Conservation (phyloP, 805 yeast species). For the Barnettozyma sp. region DNA sequence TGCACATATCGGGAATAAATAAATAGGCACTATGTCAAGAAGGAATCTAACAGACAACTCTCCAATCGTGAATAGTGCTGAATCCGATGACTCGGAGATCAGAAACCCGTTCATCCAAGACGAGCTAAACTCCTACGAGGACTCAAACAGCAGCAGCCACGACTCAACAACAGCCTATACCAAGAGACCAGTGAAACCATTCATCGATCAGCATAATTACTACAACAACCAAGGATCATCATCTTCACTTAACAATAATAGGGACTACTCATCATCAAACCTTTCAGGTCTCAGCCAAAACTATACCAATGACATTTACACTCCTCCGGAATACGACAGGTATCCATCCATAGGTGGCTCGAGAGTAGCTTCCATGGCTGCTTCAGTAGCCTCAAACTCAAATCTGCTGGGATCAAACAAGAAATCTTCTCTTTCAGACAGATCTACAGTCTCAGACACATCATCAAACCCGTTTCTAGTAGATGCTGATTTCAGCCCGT, state of each 20-base stretch:
- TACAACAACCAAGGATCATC: conserved; percentile 36
- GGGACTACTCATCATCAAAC: conserved; percentile 20
- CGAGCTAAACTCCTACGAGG: conserved; percentile 22
- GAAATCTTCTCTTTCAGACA: conserved; percentile 12
- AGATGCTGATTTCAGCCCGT: conserved; percentile 74
- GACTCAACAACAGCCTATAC: conserved; percentile 16
- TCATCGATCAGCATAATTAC: conserved; percentile 36
- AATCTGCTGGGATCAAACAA: conserved; percentile 16
- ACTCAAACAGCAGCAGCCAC: conserved; percentile 18
- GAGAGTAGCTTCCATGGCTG: conserved; percentile 47
- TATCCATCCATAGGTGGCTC: conserved; percentile 57
- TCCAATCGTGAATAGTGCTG: conserved; percentile 18
- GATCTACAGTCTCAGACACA: conserved; percentile 17
- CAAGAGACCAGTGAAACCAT: conserved; percentile 26
- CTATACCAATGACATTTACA: conserved; percentile 21
- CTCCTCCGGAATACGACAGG: conserved; percentile 58
- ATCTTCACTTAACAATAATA: conserved; percentile 27
- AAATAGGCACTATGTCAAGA: conserved; percentile 24
- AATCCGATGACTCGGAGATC: conserved; percentile 21
- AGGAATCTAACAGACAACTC: conserved; percentile 27
- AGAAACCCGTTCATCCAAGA: conserved; percentile 27
- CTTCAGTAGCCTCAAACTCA: conserved; percentile 30
- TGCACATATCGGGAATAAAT: too few species aligned
- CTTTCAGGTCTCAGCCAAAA: conserved; percentile 16
- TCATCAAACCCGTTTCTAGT: conserved; percentile 37